Base-by-base conservation (phyloP, 768 basidiomycete genomes). In the Porpolomopsis calyptriformis region DNA sequence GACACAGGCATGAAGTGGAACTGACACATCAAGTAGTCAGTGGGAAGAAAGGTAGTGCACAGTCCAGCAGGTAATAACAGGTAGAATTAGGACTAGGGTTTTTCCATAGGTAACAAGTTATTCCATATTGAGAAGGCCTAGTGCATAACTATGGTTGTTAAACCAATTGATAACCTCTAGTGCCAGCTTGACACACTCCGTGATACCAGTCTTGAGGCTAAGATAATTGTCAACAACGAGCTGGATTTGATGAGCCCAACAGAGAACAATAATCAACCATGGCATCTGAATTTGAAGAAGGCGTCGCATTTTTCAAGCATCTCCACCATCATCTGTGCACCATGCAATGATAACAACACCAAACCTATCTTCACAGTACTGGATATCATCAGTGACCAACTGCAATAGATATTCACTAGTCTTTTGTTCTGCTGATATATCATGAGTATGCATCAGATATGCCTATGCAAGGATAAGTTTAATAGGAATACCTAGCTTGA, bases 191-290 rank as follows among this genome's bases (percentile, higher is more conserved):
- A 52, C 48, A 18, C 37, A 29, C 3, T 46, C 14, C 11, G 56
- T 43, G 31, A 54, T 51, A 6, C 8, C 22, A 19, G 31, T 29
- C 31, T 50, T 52, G 18, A 48, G 23, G 14, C 49, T 55, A 11
- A 57, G 38, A 14, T 49, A 51, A 39, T 63, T 53, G 5, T 58
- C 60, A 27, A 57, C 54, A 12, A 62, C 48, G 2, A 64, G 53
- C 41, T 54, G 54, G 19, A 50, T 45, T 45, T 64, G 61, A 45
- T 57, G 55, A 6, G 49, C 51, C 55, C 57, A 60, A 48, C 55
- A 62, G 44, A 46, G 38, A 38, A 43, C 24, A 16, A 47, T 49
- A 19, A 57, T 46, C 18, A 55, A 45, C 39, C 50, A 50, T 34
- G n/a, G 56, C 45, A 19, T 55, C 46, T 29, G 48, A 34, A 48